A percentile compares a stretch with the other conserved stretches of the same genome.
Conservation (phyloP, 1,284 basidiomycete genomes). For the Cryptococcus sp. region DNA sequence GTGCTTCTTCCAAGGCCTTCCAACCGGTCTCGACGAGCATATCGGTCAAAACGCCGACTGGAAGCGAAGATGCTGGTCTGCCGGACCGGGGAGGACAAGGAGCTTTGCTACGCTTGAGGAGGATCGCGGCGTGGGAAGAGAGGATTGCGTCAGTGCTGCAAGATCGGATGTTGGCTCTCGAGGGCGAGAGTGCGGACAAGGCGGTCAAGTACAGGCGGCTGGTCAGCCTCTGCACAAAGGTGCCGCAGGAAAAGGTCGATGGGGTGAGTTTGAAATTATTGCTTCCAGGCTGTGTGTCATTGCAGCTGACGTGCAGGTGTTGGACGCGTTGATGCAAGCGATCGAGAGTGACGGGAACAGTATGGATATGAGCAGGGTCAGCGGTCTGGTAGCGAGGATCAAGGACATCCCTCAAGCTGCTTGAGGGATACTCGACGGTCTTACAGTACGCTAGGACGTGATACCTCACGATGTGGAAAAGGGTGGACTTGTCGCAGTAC, state of each 20-base stretch:
- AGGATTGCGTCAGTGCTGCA: conserved; percentile 69
- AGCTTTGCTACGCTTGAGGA: conserved; percentile 62
- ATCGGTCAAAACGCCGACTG: background rate
- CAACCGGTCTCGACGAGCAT: conserved; percentile 1
- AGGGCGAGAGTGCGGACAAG: conserved; percentile 74
- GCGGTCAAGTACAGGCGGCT: conserved; percentile 86
- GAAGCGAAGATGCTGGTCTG: conserved; percentile 51
- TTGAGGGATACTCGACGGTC: too few species aligned
- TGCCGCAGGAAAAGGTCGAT: conserved; percentile 81
- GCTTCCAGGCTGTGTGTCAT: too few species aligned
- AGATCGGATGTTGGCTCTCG: conserved; percentile 61
- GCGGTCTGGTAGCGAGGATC: conserved; percentile 60
- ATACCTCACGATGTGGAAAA: too few species aligned
- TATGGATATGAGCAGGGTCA: conserved; percentile 75
- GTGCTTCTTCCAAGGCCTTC: conserved; percentile 40
- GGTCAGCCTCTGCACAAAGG: conserved; percentile 80
- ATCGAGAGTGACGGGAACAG: conserved; percentile 79
- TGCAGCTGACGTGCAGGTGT: conserved; percentile 55
- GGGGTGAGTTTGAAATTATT: conserved; percentile 55
- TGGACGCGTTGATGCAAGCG: conserved; percentile 77
- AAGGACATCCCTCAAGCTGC: background rate
- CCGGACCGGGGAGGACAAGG: conserved; percentile 51
- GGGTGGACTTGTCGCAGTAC: too few species aligned
- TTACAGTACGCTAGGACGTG: too few species aligned
- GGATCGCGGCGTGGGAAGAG: conserved; percentile 74